Conservation (phyloP, 805 yeast genomes). For the Starmerella stellata region DNA sequence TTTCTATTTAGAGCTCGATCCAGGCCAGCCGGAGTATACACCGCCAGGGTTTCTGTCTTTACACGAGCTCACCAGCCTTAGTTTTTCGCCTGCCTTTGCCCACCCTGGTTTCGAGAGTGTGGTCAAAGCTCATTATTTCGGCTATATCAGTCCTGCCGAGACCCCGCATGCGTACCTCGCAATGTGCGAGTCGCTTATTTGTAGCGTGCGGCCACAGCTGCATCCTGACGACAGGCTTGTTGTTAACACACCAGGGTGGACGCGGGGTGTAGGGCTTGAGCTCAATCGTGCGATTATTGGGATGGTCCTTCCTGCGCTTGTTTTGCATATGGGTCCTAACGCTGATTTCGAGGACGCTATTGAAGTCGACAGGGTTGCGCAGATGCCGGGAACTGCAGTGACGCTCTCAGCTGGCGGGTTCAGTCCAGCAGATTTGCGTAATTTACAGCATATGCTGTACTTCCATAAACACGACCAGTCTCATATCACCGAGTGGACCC, state of each 20-base stretch:
- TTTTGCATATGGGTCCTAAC: slow-evolving; percentile 37
- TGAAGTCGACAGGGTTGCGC: slow-evolving; percentile 6
- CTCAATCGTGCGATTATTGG: slow-evolving; percentile 32
- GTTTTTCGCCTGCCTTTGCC: slow-evolving; percentile 27
- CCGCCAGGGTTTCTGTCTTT: slow-evolving; percentile 54
- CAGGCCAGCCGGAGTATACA: slow-evolving; percentile 72
- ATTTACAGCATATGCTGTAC: slow-evolving; percentile 19
- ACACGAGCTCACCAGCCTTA: slow-evolving; percentile 22
- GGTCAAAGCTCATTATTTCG: slow-evolving; percentile 30
- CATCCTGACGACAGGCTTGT: slow-evolving; percentile 23
- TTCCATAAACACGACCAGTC: slow-evolving; percentile 17
- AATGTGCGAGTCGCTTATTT: slow-evolving; percentile 28
- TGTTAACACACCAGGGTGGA: slow-evolving; percentile 80
- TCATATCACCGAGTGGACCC: slow-evolving; percentile 22
- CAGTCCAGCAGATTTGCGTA: slow-evolving; percentile 16
- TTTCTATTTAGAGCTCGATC: slow-evolving; percentile 58
- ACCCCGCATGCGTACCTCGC: slow-evolving; percentile 39
- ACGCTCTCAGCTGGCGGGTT: slow-evolving; percentile 21
- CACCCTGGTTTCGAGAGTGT: slow-evolving; percentile 18
- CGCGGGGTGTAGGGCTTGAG: slow-evolving; percentile 67
- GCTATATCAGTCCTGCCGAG: slow-evolving; percentile 50
- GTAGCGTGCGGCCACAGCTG: not conserved
- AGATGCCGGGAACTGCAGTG: slow-evolving; percentile 9
- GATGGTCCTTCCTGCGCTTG: slow-evolving; percentile 34
- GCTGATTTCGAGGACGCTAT: slow-evolving; percentile 12